Evolutionary conservation across 306 rosid genomes (phyloP).

Genomic region (Vachellia collinsii): DNA sequence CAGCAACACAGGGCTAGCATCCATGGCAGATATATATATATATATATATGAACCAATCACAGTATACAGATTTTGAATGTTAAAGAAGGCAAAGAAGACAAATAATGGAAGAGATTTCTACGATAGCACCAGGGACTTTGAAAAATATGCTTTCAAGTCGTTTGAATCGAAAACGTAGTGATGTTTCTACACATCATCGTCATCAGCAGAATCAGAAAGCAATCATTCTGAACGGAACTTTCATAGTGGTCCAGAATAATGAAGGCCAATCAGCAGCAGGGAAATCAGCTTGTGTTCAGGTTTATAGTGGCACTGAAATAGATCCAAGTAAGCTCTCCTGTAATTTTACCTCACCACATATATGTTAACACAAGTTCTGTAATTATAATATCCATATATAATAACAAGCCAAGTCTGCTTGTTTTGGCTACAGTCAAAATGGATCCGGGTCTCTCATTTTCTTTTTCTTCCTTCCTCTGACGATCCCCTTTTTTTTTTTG

Average conservation of each 20-base stretch:
- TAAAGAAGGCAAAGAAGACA: neutral
- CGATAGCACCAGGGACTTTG: neutral
- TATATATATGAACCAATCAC: neutral
- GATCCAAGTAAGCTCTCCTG: slow-evolving; percentile 49
- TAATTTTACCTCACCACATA: too few species aligned
- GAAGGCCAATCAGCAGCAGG: slow-evolving; percentile 42
- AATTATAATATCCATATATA: too few species aligned
- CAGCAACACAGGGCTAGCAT: neutral
- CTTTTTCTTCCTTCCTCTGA: too few species aligned
- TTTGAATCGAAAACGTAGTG: neutral
- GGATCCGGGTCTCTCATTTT: too few species aligned
- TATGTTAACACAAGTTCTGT: too few species aligned
- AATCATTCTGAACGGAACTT: slow-evolving; percentile 45
- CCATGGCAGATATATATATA: neutral
- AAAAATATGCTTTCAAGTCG: slow-evolving; percentile 30
- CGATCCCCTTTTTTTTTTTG: too few species aligned
- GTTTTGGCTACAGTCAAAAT: too few species aligned
- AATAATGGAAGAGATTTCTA: neutral
- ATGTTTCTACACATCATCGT: slow-evolving; percentile 28
- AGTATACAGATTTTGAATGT: neutral
- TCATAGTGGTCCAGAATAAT: slow-evolving; percentile 30
- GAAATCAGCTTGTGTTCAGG: slow-evolving; percentile 55
- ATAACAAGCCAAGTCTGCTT: too few species aligned
- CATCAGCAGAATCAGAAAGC: neutral
- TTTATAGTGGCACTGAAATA: slow-evolving; percentile 58